phyloP scores from a whole-genome alignment of 306 rosid genomes.

The Rosa persica region DNA sequence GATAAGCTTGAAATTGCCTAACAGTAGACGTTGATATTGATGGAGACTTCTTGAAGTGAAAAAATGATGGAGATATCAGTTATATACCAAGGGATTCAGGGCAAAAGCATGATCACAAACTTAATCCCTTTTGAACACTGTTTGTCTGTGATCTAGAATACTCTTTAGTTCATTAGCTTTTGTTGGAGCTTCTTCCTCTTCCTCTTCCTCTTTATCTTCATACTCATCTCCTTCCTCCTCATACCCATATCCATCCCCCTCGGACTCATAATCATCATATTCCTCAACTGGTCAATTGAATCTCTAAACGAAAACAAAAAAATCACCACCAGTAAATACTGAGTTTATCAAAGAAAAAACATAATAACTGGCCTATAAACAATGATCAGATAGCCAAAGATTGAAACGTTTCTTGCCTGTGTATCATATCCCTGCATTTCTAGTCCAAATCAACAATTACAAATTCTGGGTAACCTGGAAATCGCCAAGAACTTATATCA shows the following conservation, averaged over 20 bases:
- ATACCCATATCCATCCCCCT: constrained; percentile 34
- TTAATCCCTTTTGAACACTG: too few relatives aligned
- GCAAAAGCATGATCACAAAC: too few relatives aligned
- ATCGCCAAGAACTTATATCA: not conserved
- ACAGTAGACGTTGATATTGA: too few relatives aligned
- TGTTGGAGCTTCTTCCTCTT: too few relatives aligned
- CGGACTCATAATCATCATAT: constrained; percentile 60
- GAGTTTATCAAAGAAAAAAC: not conserved
- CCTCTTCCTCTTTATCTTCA: too few relatives aligned
- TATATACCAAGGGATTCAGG: too few relatives aligned
- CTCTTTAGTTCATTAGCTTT: too few relatives aligned
- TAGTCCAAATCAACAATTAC: constrained; percentile 2
- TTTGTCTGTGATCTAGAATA: too few relatives aligned
- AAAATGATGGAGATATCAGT: too few relatives aligned
- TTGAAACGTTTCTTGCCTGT: constrained; percentile 43
- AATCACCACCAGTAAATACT: not conserved
- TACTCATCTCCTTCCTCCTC: constrained; percentile 37
- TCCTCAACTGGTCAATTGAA: constrained; percentile 20
- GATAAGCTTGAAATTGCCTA: too few relatives aligned
- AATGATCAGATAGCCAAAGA: not conserved
- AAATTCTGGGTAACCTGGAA: constrained; percentile 10
- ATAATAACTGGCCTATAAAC: not conserved
- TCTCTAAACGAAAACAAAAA: constrained; percentile 35
- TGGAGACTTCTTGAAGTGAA: too few relatives aligned
- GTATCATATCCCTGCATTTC: constrained; percentile 66